Conservation (phyloP, 257 asterid genomes). For the Fraxinus quadrangulata region DNA sequence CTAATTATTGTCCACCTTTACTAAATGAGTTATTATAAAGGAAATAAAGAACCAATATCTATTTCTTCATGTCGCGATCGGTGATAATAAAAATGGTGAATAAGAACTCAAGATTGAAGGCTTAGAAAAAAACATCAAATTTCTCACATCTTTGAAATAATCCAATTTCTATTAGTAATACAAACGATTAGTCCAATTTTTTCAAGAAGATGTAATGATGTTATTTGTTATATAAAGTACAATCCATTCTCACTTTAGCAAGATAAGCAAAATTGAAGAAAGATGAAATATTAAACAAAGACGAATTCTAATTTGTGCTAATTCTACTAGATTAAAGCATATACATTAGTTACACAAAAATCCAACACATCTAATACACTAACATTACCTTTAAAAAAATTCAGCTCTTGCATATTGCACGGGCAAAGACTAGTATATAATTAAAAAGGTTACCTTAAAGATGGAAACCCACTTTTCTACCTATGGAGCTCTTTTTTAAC, state of each 20-base stretch:
- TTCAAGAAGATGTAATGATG: not conserved
- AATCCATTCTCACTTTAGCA: slow-evolving; percentile 1
- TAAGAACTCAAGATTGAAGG: not conserved
- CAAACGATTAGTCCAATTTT: not conserved
- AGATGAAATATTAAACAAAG: no score
- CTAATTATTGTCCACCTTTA: no score
- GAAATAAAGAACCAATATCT: not conserved
- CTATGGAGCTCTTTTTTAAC: no score
- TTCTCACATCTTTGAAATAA: not conserved
- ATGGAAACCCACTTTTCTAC: no score
- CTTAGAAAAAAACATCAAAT: not conserved
- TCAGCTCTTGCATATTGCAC: no score
- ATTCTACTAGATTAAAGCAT: no score
- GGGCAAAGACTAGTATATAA: no score
- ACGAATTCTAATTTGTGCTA: no score
- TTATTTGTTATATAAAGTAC: not conserved
- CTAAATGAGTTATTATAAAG: not conserved
- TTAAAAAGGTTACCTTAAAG: no score
- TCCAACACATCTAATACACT: no score
- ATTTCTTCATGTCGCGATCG: not conserved
- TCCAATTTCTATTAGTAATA: not conserved
- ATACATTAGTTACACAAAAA: no score
- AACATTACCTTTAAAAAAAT: no score
- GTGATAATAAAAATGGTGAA: not conserved
- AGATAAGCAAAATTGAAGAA: slow-evolving; percentile 4